Base-by-base conservation (phyloP, 2,329 filamentous ascomycete genomes). In the Verticillium nubilum region DNA sequence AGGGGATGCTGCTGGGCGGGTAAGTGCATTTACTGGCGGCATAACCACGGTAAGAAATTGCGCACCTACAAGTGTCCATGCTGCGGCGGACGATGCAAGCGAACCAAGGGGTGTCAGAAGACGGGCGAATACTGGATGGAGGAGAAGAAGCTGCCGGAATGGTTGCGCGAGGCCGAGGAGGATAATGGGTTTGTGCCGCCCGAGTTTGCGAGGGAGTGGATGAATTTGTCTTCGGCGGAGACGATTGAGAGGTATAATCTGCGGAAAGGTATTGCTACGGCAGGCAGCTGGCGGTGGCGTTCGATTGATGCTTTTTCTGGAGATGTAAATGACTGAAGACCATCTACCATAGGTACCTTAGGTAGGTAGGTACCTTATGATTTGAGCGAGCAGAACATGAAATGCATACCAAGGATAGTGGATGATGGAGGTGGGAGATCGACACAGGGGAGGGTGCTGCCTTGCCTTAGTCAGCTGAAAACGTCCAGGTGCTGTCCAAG, bases 401-500 rank as follows among this genome's bases (percentile, higher is more conserved):
- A n/a, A n/a, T n/a, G n/a, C n/a, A n/a, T n/a, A n/a, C n/a, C n/a
- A n/a, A n/a, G n/a, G n/a, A n/a, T n/a, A n/a, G n/a, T n/a, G n/a
- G n/a, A n/a, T n/a, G n/a, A n/a, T n/a, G 29, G 29, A 31, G 19
- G 19, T 47, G 42, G 42, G 42, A 47, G 42, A 47, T 47, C 42
- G 17, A 25, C 42, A 23, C 42, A 23, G 13, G 42, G 42, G 42
- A 19, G 35, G 13, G 15, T 13, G 4, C 35, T 15, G 12, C 17
- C 42, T 47, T 15, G 12, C 17, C 42, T 47, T 47, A 47, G 42
- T 63, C 60, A 63, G 42, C 42, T 15, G 12, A 5, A n/a, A 17
- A 5, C 17, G 35, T 10, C 35, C 15, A 23, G 42, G 57, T 62
- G 59, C 59, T 2, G 0, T 4, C n/a, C 19, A 57, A 61, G 55